These are phyloP conservation scores for Hortaea werneckii DNA, from an alignment of 2,329 filamentous ascomycete genomes.

Conservation along the genomic window DNA sequence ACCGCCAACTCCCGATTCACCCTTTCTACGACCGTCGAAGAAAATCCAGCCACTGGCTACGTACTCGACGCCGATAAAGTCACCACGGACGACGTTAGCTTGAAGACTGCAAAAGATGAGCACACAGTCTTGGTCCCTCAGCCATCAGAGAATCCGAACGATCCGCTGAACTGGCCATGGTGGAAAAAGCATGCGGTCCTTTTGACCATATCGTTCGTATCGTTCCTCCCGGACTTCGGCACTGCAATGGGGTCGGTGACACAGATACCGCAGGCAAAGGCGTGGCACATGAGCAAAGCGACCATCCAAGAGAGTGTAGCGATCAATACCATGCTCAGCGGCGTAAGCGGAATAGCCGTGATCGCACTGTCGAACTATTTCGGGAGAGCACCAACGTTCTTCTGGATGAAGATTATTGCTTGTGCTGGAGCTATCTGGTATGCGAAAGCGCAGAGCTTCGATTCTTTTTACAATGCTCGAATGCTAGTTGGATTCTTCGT, in stretches of 20 bases:
- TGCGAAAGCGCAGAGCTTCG: slow-evolving; percentile 26
- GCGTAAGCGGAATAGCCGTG: slow-evolving; percentile 30
- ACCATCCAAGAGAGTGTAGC: slow-evolving; percentile 10
- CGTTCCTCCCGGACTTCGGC: slow-evolving; percentile 30
- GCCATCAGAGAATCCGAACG: slow-evolving; percentile 8
- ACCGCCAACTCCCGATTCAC: no score
- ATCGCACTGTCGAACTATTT: slow-evolving; percentile 35
- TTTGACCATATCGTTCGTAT: slow-evolving; percentile 24
- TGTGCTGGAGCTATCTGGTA: slow-evolving; percentile 34
- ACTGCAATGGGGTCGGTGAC: slow-evolving; percentile 32
- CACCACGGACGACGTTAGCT: neutral
- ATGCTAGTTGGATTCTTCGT: slow-evolving; percentile 37
- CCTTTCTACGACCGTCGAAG: neutral
- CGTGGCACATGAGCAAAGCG: neutral
- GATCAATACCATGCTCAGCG: slow-evolving; percentile 35
- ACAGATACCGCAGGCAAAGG: slow-evolving; percentile 25
- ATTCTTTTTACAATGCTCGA: slow-evolving; percentile 32
- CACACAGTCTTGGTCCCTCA: slow-evolving; percentile 12
- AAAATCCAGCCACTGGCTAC: slow-evolving; percentile 1
- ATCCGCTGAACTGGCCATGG: slow-evolving; percentile 15
- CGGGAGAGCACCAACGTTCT: slow-evolving; percentile 34
- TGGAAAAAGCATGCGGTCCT: slow-evolving; percentile 31
- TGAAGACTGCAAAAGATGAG: slow-evolving; percentile 6
- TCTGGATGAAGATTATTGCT: slow-evolving; percentile 29
- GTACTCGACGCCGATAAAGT: slow-evolving; percentile 5